A percentile compares a stretch with the other conserved stretches of the same genome.
Evolutionary conservation across 2,329 filamentous ascomycete species (phyloP).

Genomic region (Leptographium procerum): DNA sequence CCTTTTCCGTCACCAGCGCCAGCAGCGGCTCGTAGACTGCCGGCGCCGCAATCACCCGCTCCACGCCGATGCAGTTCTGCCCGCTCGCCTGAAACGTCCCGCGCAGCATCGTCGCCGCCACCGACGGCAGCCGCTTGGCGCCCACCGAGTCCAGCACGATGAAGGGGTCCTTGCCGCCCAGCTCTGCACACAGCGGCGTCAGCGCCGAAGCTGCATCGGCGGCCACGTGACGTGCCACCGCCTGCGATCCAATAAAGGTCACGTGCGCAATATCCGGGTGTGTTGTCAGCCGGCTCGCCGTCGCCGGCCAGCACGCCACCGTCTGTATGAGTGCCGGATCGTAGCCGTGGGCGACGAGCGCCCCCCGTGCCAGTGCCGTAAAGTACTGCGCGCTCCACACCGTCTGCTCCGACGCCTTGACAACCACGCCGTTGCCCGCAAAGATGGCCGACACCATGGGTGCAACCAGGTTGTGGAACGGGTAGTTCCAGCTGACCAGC

Average conservation of each 20-base stretch:
- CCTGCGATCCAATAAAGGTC: conserved; percentile 88
- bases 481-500: conserved; percentile 93
- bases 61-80: conserved; percentile 96
- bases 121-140: conserved; percentile 50
- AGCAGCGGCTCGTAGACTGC: conserved; percentile 66
- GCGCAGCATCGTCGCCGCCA: conserved; percentile 75
- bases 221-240: conserved; percentile 80
- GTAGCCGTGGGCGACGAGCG: conserved; percentile 72
- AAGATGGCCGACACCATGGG: conserved; percentile 87
- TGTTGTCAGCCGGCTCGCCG: conserved; percentile 70
- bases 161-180: conserved; percentile 90
- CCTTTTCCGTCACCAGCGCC: conserved; percentile 57
- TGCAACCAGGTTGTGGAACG: conserved; percentile 89
- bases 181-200: conserved; percentile 81
- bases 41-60: conserved; percentile 76
- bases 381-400: conserved; percentile 89
- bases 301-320: conserved; percentile 77
- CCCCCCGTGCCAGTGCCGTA: conserved; percentile 62
- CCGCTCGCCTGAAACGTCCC: conserved; percentile 92
- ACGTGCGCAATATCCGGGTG: conserved; percentile 78
- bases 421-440: conserved; percentile 78
- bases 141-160: conserved; percentile 71
- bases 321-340: conserved; percentile 73
- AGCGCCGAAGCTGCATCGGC: conserved; percentile 73
- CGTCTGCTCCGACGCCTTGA: conserved; percentile 92